phyloP scores from a whole-genome alignment of 768 basidiomycete genomes.

The Pisolithus marmoratus region DNA sequence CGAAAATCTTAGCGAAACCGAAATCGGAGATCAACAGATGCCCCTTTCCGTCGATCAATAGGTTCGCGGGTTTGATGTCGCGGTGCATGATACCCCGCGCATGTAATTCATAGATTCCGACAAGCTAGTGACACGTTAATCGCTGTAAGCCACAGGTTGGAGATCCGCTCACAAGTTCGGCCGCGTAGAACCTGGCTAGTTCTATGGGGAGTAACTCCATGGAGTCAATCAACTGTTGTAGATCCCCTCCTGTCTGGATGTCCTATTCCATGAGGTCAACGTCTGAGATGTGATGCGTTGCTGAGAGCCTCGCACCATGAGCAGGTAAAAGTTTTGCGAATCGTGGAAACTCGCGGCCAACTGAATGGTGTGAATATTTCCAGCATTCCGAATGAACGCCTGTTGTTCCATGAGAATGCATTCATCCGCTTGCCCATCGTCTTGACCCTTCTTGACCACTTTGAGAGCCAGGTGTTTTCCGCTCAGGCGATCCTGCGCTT shows the following conservation, averaged over 20 bases:
- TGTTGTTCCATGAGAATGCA: no score
- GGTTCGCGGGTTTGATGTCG: slow-evolving; percentile 63
- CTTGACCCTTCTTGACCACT: no score
- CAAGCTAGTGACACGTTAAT: neutral
- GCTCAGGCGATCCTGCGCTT: no score
- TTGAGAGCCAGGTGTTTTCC: no score
- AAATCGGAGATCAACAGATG: slow-evolving; percentile 13
- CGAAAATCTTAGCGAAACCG: neutral
- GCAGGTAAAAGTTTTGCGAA: no score
- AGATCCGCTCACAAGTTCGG: neutral
- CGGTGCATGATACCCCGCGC: slow-evolving; percentile 60
- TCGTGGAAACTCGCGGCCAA: no score
- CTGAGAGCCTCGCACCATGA: no score
- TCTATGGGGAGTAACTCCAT: neutral
- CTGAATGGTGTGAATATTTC: no score
- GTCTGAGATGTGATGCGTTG: neutral
- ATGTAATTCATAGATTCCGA: slow-evolving; percentile 37
- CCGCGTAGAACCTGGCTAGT: neutral
- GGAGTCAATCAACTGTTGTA: neutral
- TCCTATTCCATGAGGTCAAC: neutral
- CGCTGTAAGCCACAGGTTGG: neutral
- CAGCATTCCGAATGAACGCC: no score
- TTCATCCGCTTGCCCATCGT: no score
- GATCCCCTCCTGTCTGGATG: neutral
- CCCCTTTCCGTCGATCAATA: slow-evolving; percentile 45